phyloP scores from a whole-genome alignment of 495 filamentous ascomycete genomes.

The Neurospora hispaniola region DNA sequence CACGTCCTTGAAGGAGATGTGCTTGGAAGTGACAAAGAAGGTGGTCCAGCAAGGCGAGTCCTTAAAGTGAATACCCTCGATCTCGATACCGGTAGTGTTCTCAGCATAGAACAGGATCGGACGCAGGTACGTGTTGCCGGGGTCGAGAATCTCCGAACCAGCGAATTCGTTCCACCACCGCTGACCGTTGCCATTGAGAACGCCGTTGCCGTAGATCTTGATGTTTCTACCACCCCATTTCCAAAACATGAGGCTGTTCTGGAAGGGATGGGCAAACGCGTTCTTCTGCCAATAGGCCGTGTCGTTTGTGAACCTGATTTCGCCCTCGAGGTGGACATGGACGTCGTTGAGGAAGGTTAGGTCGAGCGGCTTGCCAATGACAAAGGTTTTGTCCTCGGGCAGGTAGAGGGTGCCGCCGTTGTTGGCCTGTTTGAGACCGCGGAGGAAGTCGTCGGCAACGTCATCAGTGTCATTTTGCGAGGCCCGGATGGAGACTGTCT shows the following conservation, averaged over 20 bases:
- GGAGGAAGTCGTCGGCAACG: constrained; percentile 41
- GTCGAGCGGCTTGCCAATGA: constrained; percentile 47
- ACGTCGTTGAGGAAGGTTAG: constrained; percentile 45
- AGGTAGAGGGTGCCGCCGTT: constrained; percentile 41
- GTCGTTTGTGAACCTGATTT: constrained; percentile 50
- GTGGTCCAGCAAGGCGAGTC: constrained; percentile 52
- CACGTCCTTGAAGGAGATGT: constrained; percentile 42
- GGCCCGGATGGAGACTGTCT: constrained; percentile 37
- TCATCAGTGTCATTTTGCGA: constrained; percentile 44
- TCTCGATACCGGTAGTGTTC: constrained; percentile 43
- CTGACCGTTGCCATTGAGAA: constrained; percentile 46
- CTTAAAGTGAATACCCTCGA: constrained; percentile 45
- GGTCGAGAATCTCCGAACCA: constrained; percentile 30
- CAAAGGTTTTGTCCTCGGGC: constrained; percentile 39
- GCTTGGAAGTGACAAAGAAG: constrained; percentile 44
- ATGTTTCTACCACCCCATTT: constrained; percentile 48
- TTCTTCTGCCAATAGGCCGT: constrained; percentile 49
- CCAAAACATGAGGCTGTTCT: constrained; percentile 52
- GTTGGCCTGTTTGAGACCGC: constrained; percentile 42
- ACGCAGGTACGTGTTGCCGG: constrained; percentile 40
- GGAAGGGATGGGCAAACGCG: constrained; percentile 46
- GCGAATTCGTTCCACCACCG: constrained; percentile 28
- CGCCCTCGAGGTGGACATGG: constrained; percentile 46
- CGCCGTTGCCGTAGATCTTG: constrained; percentile 43
- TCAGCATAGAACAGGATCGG: constrained; percentile 47